phyloP scores from a whole-genome alignment of 2,329 filamentous ascomycete species.

The Parastagonospora nodorum region DNA sequence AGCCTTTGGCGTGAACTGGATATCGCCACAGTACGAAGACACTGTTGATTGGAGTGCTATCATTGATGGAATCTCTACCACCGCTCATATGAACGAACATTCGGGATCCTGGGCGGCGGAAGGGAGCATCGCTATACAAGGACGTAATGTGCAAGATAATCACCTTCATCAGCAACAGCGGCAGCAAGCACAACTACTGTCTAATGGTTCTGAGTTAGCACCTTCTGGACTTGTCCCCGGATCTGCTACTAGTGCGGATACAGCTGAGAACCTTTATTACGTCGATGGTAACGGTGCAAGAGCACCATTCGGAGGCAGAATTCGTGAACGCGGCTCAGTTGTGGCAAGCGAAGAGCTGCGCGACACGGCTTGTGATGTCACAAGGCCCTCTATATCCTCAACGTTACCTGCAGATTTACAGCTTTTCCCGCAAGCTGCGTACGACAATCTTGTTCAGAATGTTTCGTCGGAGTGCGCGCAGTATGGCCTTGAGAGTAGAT shows the following conservation, averaged over 20 bases:
- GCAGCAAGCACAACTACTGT: too few species aligned
- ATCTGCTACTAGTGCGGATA: background rate
- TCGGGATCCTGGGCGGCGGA: too few species aligned
- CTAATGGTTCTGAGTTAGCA: too few species aligned
- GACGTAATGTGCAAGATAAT: too few species aligned
- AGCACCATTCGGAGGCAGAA: conserved; percentile 15
- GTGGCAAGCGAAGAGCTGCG: background rate
- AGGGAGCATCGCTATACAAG: too few species aligned
- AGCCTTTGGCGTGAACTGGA: conserved; percentile 11
- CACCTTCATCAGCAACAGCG: too few species aligned
- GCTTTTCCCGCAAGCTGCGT: conserved; percentile 1
- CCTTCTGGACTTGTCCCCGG: too few species aligned
- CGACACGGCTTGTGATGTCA: background rate
- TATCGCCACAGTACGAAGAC: conserved; percentile 11
- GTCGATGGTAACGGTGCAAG: conserved; percentile 19
- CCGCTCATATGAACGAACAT: background rate
- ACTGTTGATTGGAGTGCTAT: conserved; percentile 10
- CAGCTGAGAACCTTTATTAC: conserved; percentile 10
- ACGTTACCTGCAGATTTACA: background rate
- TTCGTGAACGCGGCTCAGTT: conserved; percentile 2
- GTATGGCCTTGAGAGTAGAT: conserved; percentile 3
- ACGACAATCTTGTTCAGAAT: conserved; percentile 6
- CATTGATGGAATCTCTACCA: conserved; percentile 1
- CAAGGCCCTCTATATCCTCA: background rate
- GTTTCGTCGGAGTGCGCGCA: conserved; percentile 9